Conservation (phyloP, 257 asterid genomes). For the Marsdenia floribunda region DNA sequence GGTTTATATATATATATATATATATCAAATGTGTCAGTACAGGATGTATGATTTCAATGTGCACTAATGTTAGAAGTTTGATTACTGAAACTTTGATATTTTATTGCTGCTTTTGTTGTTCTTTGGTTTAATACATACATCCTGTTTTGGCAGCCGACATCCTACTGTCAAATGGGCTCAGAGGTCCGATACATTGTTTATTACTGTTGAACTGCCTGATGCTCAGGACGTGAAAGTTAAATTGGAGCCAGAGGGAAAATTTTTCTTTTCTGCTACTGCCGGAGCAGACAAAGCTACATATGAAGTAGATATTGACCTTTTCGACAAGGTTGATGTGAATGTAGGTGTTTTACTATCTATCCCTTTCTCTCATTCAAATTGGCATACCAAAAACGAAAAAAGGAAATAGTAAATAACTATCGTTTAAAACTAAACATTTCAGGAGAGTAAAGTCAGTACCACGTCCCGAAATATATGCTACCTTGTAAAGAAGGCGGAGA, state of each 20-base stretch:
- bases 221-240: constrained; percentile 62
- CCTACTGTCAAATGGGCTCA: constrained; percentile 73
- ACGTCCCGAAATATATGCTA: constrained; percentile 46
- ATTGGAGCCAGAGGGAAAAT: constrained; percentile 67
- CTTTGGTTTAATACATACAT: neutral
- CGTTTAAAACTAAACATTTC: constrained; percentile 9
- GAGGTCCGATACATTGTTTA: constrained; percentile 46
- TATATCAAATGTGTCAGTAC: too few relatives aligned
- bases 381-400: too few relatives aligned
- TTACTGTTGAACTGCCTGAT: constrained; percentile 69
- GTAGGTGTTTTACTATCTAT: constrained; percentile 28
- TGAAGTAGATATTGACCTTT: constrained; percentile 51
- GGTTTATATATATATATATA: too few relatives aligned
- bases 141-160: constrained; percentile 41
- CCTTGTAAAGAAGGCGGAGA: constrained; percentile 70
- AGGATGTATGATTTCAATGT: too few relatives aligned
- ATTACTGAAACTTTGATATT: too few relatives aligned
- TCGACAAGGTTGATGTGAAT: constrained; percentile 52
- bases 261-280: constrained; percentile 51
- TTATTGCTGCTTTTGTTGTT: too few relatives aligned
- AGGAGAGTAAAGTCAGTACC: constrained; percentile 59
- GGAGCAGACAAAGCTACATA: constrained; percentile 44
- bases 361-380: neutral
- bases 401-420: neutral
- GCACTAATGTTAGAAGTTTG: too few relatives aligned